phyloP scores from a whole-genome alignment of 225 moss, liverwort and hornwort species.

The Bryoerythrophyllum caledonicum region DNA sequence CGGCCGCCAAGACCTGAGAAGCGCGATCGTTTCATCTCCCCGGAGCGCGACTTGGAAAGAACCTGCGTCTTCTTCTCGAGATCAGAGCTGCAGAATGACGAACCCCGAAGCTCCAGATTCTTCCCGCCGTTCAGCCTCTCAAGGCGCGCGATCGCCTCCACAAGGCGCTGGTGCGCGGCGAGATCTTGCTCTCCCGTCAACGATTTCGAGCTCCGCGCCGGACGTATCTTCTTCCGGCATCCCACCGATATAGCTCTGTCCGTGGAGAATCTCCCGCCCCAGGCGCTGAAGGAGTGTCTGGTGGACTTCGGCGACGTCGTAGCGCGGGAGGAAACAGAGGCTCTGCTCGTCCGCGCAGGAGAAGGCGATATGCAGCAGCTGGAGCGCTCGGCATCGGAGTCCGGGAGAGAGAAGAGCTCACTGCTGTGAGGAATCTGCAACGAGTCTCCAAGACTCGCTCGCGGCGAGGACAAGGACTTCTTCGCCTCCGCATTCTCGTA shows the following conservation, averaged over 20 bases:
- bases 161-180: constrained; percentile 29
- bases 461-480: constrained; percentile 40
- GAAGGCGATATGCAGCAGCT: constrained; percentile 41
- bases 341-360: constrained; percentile 44
- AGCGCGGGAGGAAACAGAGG: constrained; percentile 37
- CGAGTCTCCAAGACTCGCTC: constrained; percentile 45
- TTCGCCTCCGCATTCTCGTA: constrained; percentile 35
- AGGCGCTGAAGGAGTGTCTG: constrained; percentile 28
- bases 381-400: constrained; percentile 38
- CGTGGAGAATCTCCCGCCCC: constrained; percentile 32
- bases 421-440: constrained; percentile 52
- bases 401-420: constrained; percentile 54
- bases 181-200: constrained; percentile 23
- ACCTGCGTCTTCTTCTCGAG: constrained; percentile 23
- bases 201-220: constrained; percentile 12
- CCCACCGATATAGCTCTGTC: constrained; percentile 37
- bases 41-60: constrained; percentile 29
- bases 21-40: constrained; percentile 14
- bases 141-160: constrained; percentile 41
- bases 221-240: constrained; percentile 28
- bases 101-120: constrained; percentile 34
- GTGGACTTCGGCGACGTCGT: constrained; percentile 34
- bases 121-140: constrained; percentile 45
- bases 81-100: constrained; percentile 41
- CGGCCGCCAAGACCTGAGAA: not conserved